Evolutionary conservation across 208 protist species (phyloP).

Genomic region (Endotrypanum monterogeii): DNA sequence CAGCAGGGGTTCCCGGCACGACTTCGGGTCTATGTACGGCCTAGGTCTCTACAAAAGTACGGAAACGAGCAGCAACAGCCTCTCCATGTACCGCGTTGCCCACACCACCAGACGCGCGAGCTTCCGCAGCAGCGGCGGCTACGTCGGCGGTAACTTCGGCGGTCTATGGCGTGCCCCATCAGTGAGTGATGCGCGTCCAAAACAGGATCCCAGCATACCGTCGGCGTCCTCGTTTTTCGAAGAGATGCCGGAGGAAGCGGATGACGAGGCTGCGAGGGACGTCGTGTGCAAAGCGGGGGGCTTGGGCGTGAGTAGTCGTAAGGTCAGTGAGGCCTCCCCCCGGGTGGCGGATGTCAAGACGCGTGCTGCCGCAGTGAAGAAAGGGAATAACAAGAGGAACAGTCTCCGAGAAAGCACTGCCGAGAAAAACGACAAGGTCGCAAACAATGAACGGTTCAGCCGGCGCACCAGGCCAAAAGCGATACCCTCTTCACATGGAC

Average conservation of each 20-base stretch:
- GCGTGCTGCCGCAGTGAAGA: slow-evolving; percentile 8
- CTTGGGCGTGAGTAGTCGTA: background rate
- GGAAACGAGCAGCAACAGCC: slow-evolving; percentile 15
- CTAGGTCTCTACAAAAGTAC: slow-evolving; percentile 11
- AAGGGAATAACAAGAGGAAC: slow-evolving; percentile 3
- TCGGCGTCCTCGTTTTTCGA: slow-evolving; percentile 26
- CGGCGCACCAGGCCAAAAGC: slow-evolving; percentile 4
- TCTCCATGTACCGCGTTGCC: slow-evolving; percentile 43
- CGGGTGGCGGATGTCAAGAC: slow-evolving; percentile 8
- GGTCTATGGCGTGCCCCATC: slow-evolving; percentile 40
- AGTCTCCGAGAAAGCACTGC: slow-evolving; percentile 12
- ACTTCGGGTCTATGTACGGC: background rate
- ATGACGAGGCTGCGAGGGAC: slow-evolving; percentile 16
- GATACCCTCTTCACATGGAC: slow-evolving; percentile 30
- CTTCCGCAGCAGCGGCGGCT: slow-evolving; percentile 32
- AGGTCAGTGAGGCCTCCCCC: background rate
- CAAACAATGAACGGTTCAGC: slow-evolving; percentile 2
- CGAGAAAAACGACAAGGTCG: background rate
- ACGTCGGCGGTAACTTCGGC: slow-evolving; percentile 37
- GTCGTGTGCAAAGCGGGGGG: background rate
- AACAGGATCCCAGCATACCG: slow-evolving; percentile 38
- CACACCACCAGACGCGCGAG: slow-evolving; percentile 19
- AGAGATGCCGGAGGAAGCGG: slow-evolving; percentile 8
- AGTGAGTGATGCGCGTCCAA: slow-evolving; percentile 12
- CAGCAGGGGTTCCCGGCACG: slow-evolving; percentile 4